phyloP scores from a whole-genome alignment of 306 rosid genomes.

The Carpinus viminea region DNA sequence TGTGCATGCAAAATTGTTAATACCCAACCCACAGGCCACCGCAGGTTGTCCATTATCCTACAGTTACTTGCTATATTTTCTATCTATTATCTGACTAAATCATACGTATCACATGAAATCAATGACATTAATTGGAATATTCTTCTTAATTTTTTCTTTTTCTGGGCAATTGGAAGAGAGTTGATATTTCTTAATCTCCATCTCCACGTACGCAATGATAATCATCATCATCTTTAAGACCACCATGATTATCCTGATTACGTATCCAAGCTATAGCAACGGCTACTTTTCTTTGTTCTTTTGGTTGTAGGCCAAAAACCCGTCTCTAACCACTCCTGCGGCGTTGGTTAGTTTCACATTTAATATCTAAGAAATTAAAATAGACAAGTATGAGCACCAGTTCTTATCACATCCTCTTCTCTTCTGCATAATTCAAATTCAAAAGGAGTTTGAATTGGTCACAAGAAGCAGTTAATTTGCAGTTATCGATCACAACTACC shows the following conservation, averaged over 20 bases:
- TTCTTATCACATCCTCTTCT: neutral
- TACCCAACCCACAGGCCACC: too few relatives aligned
- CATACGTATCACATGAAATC: too few relatives aligned
- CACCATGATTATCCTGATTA: neutral
- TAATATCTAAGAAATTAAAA: too few relatives aligned
- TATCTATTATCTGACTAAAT: too few relatives aligned
- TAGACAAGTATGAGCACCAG: neutral
- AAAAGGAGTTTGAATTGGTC: slow-evolving; percentile 35
- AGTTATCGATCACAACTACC: neutral
- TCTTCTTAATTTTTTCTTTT: too few relatives aligned
- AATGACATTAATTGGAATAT: too few relatives aligned
- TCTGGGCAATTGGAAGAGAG: neutral
- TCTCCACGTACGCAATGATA: neutral
- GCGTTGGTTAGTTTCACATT: too few relatives aligned
- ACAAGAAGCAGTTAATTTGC: slow-evolving; percentile 12
- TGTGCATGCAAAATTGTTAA: too few relatives aligned
- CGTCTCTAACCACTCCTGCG: neutral
- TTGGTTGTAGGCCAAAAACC: neutral
- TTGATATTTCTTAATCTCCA: neutral
- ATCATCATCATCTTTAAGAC: neutral
- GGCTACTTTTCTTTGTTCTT: neutral
- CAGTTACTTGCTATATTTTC: too few relatives aligned
- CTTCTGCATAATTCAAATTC: neutral
- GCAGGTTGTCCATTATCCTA: too few relatives aligned
- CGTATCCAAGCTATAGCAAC: neutral